Percentiles rank a stretch among this genome's conserved stretches.
Evolutionary conservation across 106 monocot species (phyloP).

Genomic region (Dioscorea dumetorum): DNA sequence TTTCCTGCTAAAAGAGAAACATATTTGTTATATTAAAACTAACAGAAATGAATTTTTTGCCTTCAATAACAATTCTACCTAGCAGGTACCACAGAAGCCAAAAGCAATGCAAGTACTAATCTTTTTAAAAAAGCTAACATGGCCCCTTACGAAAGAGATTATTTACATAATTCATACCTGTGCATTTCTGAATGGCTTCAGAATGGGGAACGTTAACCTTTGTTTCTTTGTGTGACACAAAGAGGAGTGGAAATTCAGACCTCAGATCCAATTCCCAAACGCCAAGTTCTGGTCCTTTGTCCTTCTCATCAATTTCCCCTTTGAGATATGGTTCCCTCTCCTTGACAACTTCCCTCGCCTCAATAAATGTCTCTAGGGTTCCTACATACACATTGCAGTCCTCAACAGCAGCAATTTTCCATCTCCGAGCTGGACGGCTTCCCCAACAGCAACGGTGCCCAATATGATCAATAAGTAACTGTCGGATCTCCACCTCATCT

Average conservation of each 20-base stretch:
- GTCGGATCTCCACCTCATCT: slow-evolving; percentile 92
- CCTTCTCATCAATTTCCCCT: slow-evolving; percentile 60
- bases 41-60: no score
- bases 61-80: no score
- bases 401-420: slow-evolving; percentile 78
- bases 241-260: slow-evolving; percentile 75
- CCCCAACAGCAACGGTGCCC: slow-evolving; percentile 96
- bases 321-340: slow-evolving; percentile 60
- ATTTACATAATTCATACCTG: slow-evolving; percentile 33
- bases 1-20: no score
- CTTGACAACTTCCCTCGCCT: slow-evolving; percentile 61
- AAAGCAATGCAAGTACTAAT: no score
- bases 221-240: slow-evolving; percentile 64
- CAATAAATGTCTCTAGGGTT: slow-evolving; percentile 86
- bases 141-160: no score
- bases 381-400: slow-evolving; percentile 98
- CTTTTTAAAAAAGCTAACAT: no score
- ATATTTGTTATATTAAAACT: no score
- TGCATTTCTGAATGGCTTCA: slow-evolving; percentile 77
- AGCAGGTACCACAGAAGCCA: no score
- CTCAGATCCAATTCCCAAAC: slow-evolving; percentile 88
- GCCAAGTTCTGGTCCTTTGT: slow-evolving; percentile 48
- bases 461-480: slow-evolving; percentile 80
- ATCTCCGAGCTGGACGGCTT: slow-evolving; percentile 72
- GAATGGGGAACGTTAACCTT: slow-evolving; percentile 73